Base-by-base conservation (phyloP, 345 rosid genomes). In the Cardamine resedifolia region DNA sequence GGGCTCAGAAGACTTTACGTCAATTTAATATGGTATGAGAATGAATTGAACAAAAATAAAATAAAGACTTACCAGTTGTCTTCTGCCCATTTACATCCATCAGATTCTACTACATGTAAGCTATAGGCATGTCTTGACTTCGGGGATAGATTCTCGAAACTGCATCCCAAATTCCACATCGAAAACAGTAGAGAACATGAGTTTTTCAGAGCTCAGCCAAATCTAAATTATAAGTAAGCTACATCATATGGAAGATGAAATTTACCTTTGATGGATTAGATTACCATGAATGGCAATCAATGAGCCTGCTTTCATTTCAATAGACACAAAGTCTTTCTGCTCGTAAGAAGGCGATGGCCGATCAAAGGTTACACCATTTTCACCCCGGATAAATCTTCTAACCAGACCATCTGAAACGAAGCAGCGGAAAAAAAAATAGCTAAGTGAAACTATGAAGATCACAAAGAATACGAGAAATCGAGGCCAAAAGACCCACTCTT, bases 71-170 rank as follows among this genome's bases (percentile, higher is more conserved):
- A 89, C 98, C 96, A 94, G 80, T 94, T 94, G 51, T 86, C 90
- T 80, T 75, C 57, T 15, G 91, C 85, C 98, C 97, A 94, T 73
- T 85, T 88, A 84, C 95, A 92, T 66, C 92, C 93, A 71, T 82
- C 91, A 68, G 98, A 86, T 76, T 94, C 96, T 44, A 94, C 95
- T 43, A 83, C 91, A 66, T 94, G 98, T 86, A 83, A 75, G 85
- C 98, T 94, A 81, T 91, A 91, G 21, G 97, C 96, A 84, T 91
- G 98, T 79, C 97, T 86, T 64, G 96, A 90, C 70, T 88, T 84
- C 10, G 82, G 19, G 55, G 96, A 92, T 48, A 77, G 85, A 75
- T 94, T 94, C 83, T 91, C 96, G 41, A 89, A 89, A 79, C 98
- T 94, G 75, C 45, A 72, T 47, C 47, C 26, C 65, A 59, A 20